Evolutionary conservation across 768 basidiomycete genomes (phyloP).

Genomic region (Podaxis pistillaris): DNA sequence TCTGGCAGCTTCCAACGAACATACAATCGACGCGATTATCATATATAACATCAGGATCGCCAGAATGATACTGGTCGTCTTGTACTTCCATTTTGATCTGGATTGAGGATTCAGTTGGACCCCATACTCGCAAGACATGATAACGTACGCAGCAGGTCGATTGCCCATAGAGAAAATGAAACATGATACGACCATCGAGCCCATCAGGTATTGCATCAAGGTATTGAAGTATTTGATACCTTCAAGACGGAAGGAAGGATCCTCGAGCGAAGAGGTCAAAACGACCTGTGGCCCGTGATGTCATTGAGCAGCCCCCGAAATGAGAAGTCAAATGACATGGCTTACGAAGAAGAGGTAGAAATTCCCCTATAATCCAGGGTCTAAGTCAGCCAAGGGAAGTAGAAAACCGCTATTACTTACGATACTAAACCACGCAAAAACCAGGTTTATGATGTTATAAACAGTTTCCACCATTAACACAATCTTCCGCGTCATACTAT

Average conservation of each 20-base stretch:
- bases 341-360: constrained; percentile 93
- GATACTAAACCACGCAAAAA: constrained; percentile 93
- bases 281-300: constrained; percentile 54
- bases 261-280: constrained; percentile 85
- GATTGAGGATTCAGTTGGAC: background rate
- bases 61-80: constrained; percentile 68
- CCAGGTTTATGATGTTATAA: constrained; percentile 84
- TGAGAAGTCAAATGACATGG: constrained; percentile 4
- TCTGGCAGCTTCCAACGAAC: constrained; percentile 67
- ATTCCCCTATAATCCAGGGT: constrained; percentile 61
- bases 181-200: constrained; percentile 80
- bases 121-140: background rate
- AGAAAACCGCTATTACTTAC: constrained; percentile 41
- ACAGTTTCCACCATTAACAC: constrained; percentile 76
- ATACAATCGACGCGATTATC: constrained; percentile 78
- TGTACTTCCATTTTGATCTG: constrained; percentile 86
- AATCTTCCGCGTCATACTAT: constrained; percentile 73
- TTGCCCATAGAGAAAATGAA: constrained; percentile 98
- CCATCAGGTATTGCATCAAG: constrained; percentile 73
- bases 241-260: constrained; percentile 58
- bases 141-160: constrained; percentile 73
- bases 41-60: constrained; percentile 82
- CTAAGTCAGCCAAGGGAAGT: background rate
- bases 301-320: background rate
- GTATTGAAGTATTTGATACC: constrained; percentile 75